These are phyloP conservation scores for Aspergillus udagawae DNA, from an alignment of 2,329 filamentous ascomycete species.

Conservation along the genomic window DNA sequence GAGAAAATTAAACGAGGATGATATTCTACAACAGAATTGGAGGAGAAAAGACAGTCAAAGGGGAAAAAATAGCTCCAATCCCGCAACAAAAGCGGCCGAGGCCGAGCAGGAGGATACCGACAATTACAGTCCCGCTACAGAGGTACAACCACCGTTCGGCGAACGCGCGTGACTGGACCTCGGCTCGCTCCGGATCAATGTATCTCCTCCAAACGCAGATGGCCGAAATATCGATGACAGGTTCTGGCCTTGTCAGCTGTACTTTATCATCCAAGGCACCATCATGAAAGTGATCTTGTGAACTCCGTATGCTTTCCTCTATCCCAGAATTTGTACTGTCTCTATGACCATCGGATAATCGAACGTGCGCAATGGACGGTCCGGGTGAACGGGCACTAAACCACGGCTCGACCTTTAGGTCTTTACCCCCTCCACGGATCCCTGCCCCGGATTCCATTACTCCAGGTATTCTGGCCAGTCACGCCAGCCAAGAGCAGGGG, in stretches of 20 bases:
- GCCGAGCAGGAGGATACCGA: slow-evolving; percentile 1
- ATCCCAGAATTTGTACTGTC: not conserved
- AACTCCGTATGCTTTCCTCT: not conserved
- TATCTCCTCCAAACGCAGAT: not conserved
- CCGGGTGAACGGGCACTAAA: slow-evolving; percentile 15
- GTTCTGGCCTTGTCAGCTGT: not conserved
- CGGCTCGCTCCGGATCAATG: slow-evolving; percentile 22
- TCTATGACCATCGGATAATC: not conserved
- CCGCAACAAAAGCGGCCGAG: slow-evolving; percentile 3
- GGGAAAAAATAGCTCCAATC: not conserved
- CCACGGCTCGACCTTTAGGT: not conserved
- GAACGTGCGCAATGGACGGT: not conserved
- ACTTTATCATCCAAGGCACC: not conserved
- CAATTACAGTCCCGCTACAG: not conserved
- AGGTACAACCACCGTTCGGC: not conserved
- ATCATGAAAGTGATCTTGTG: not conserved
- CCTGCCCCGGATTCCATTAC: slow-evolving; percentile 3
- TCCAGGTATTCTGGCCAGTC: not conserved
- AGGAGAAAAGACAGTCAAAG: slow-evolving; percentile 4
- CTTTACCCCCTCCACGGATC: not conserved
- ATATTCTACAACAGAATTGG: slow-evolving; percentile 5
- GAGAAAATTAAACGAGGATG: not conserved
- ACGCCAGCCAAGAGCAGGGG: not conserved
- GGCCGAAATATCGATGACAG: not conserved
- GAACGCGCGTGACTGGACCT: slow-evolving; percentile 15